Conservation (phyloP, 2,329 filamentous ascomycete species). For the Alternaria gaisen region DNA sequence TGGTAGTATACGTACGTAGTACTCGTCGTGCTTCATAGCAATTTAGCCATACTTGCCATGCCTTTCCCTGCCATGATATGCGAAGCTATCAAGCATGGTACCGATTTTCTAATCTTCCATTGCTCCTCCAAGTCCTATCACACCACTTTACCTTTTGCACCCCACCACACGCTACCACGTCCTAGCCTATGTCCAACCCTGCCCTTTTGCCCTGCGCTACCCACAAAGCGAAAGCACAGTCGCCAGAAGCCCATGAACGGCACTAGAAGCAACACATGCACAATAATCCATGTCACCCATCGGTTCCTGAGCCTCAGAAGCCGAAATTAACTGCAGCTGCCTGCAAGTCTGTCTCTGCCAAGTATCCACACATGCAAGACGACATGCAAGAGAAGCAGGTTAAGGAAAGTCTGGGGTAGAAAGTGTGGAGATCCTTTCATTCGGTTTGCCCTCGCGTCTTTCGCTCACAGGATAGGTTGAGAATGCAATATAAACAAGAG, state of each 20-base stretch:
- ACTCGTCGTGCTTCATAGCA: background rate
- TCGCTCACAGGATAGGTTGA: no score
- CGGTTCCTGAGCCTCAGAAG: slow-evolving; percentile 39
- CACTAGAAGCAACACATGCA: background rate
- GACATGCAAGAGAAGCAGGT: background rate
- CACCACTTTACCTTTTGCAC: background rate
- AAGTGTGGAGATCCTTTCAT: slow-evolving; percentile 1
- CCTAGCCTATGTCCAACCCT: background rate
- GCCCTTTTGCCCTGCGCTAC: background rate
- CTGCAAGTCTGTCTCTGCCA: background rate
- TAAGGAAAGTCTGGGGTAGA: slow-evolving; percentile 25
- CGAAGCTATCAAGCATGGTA: slow-evolving; percentile 4
- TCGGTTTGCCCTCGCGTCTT: background rate
- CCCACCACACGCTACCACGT: background rate
- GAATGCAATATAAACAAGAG: background rate
- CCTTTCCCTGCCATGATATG: slow-evolving; percentile 1
- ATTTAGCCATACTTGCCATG: slow-evolving; percentile 1
- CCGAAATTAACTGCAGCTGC: slow-evolving; percentile 18
- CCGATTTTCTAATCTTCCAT: background rate
- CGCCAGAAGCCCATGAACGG: background rate
- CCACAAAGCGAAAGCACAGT: background rate
- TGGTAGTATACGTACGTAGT: background rate
- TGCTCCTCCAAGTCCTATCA: background rate
- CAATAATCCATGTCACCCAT: background rate
- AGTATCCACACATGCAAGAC: background rate